These are phyloP conservation scores for Adansonia rubrostipa DNA, from an alignment of 441 rosid genomes.

Conservation along the genomic window DNA sequence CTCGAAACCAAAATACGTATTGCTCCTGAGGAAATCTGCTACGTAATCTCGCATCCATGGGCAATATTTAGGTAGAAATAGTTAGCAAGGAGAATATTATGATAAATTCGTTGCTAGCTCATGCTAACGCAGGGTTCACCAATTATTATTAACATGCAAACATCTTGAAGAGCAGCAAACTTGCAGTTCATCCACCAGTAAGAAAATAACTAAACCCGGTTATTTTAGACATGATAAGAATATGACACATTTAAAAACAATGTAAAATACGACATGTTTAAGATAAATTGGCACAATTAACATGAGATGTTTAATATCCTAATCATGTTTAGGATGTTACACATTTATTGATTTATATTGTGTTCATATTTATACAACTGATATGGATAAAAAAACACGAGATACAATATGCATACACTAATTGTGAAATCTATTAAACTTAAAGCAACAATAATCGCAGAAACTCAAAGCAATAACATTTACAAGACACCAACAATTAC, in stretches of 20 bases:
- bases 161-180: neutral
- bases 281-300: neutral
- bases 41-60: conserved; percentile 91
- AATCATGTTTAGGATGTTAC: neutral
- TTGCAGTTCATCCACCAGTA: neutral
- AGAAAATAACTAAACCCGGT: neutral
- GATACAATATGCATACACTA: neutral
- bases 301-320: neutral
- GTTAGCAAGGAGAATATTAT: too few relatives aligned
- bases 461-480: neutral
- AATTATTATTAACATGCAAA: neutral
- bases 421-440: neutral
- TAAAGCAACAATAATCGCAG: neutral
- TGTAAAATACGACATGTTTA: neutral
- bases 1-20: conserved; percentile 84
- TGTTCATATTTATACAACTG: neutral
- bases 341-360: neutral
- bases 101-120: neutral
- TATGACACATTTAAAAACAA: neutral
- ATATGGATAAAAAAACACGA: neutral
- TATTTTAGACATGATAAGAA: neutral
- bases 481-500: too few relatives aligned
- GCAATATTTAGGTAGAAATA: too few relatives aligned
- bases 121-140: neutral
- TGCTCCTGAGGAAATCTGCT: conserved; percentile 96